Evolutionary conservation across 1,284 basidiomycete species (phyloP).

Genomic region (Ganoderma meredithae): DNA sequence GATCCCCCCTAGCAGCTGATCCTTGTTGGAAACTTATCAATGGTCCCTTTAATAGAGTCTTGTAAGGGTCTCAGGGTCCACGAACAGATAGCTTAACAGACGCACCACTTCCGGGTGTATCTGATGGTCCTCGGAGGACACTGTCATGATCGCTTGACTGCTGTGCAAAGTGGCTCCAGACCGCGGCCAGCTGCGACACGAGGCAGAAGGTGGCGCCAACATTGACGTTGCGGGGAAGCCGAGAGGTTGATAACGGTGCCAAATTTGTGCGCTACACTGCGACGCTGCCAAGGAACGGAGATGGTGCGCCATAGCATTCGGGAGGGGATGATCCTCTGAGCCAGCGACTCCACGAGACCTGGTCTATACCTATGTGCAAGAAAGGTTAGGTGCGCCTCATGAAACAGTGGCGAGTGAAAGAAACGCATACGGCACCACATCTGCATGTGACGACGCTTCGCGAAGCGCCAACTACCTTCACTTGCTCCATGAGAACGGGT

Average conservation of each 20-base stretch:
- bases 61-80: constrained; percentile 26
- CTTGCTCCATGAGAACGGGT: constrained; percentile 22
- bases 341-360: constrained; percentile 5
- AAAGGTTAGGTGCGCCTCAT: constrained; percentile 6
- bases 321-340: constrained; percentile 21
- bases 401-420: constrained; percentile 17
- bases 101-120: constrained; percentile 13
- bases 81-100: constrained; percentile 21
- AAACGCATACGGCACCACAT: constrained; percentile 9
- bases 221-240: constrained; percentile 26
- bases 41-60: constrained; percentile 11
- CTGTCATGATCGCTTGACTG: constrained; percentile 12
- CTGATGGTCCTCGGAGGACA: constrained; percentile 16
- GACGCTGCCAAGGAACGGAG: constrained; percentile 9
- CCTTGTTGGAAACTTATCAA: constrained; percentile 27
- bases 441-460: constrained; percentile 25
- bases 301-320: constrained; percentile 7
- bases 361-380: constrained; percentile 8
- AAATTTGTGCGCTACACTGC: constrained; percentile 7
- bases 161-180: constrained; percentile 16
- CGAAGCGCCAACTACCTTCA: constrained; percentile 21
- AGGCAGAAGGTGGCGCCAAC: constrained; percentile 27
- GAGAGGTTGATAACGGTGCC: constrained; percentile 21
- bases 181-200: constrained; percentile 23
- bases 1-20: constrained; percentile 28